Evolutionary conservation across 768 basidiomycete species (phyloP).

Genomic region (Russula dissimulans): DNA sequence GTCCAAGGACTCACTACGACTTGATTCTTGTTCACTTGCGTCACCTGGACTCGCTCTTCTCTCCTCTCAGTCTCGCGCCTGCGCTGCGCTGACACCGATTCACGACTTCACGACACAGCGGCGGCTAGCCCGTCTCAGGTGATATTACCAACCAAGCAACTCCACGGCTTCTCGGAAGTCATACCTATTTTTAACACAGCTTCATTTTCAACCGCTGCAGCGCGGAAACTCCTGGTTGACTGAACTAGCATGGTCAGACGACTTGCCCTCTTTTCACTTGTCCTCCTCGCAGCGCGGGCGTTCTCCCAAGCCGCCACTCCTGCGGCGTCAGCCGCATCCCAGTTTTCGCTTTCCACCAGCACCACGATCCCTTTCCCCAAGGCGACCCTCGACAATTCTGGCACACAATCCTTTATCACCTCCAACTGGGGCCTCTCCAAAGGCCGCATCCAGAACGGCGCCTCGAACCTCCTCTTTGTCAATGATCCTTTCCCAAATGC

Average conservation of each 20-base stretch:
- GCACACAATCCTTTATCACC: constrained; percentile 42
- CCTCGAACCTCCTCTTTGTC: constrained; percentile 50
- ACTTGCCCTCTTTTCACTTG: background rate
- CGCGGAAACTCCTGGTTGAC: background rate
- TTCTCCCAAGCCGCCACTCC: constrained; percentile 3
- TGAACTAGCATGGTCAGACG: background rate
- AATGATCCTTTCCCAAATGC: constrained; percentile 54
- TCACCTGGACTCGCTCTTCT: too few relatives aligned
- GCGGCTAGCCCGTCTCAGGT: background rate
- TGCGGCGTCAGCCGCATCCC: constrained; percentile 32
- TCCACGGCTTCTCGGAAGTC: too few relatives aligned
- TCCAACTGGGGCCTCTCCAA: constrained; percentile 54
- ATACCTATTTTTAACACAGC: too few relatives aligned
- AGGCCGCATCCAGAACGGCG: constrained; percentile 51
- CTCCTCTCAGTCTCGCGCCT: too few relatives aligned
- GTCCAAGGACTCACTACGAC: too few relatives aligned
- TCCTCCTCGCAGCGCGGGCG: background rate
- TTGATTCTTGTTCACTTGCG: too few relatives aligned
- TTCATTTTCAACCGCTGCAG: too few relatives aligned
- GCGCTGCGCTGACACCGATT: too few relatives aligned
- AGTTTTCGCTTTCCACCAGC: constrained; percentile 48
- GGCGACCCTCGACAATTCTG: constrained; percentile 41
- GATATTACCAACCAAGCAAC: too few relatives aligned
- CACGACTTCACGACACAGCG: background rate
- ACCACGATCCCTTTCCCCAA: constrained; percentile 59